phyloP scores from a whole-genome alignment of 176 grass and related monocot species.

The Lolium rigidum region DNA sequence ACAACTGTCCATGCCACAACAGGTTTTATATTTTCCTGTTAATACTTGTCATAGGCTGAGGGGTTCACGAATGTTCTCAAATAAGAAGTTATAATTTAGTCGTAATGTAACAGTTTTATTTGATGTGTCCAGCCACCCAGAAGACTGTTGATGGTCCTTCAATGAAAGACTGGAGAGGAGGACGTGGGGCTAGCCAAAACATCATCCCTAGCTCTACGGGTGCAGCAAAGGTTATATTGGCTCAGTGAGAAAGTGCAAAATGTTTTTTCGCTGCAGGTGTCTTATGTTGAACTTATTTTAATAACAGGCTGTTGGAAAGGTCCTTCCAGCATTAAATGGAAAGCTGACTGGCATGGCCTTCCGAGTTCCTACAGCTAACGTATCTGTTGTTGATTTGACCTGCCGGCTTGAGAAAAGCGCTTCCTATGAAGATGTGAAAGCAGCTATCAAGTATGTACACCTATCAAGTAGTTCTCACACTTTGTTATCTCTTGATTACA shows the following conservation, averaged over 20 bases:
- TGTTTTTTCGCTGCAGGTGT: neutral
- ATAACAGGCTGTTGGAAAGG: conserved; percentile 80
- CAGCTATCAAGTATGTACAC: conserved; percentile 74
- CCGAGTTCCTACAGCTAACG: conserved; percentile 79
- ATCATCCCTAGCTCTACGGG: conserved; percentile 88
- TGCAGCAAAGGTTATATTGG: conserved; percentile 69
- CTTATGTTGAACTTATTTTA: conserved; percentile 19
- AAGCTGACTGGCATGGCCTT: conserved; percentile 91
- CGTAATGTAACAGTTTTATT: conserved; percentile 9
- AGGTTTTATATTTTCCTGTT: conserved; percentile 55
- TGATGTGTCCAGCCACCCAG: conserved; percentile 64
- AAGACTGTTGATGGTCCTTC: conserved; percentile 86
- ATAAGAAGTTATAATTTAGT: neutral
- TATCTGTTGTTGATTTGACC: conserved; percentile 82
- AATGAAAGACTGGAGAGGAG: conserved; percentile 84
- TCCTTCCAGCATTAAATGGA: conserved; percentile 77
- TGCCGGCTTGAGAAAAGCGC: conserved; percentile 78
- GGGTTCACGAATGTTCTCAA: neutral
- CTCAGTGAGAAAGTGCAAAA: conserved; percentile 8
- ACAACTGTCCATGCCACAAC: conserved; percentile 92
- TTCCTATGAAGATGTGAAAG: conserved; percentile 86
- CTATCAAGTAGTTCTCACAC: conserved; percentile 14
- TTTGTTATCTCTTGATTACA: neutral
- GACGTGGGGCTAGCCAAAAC: conserved; percentile 80
- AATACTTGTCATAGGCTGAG: conserved; percentile 20